Evolutionary conservation across 768 basidiomycete species (phyloP), one percentile per base, ranked within the genome.

Genomic region (Lentinus tigrinus): DNA sequence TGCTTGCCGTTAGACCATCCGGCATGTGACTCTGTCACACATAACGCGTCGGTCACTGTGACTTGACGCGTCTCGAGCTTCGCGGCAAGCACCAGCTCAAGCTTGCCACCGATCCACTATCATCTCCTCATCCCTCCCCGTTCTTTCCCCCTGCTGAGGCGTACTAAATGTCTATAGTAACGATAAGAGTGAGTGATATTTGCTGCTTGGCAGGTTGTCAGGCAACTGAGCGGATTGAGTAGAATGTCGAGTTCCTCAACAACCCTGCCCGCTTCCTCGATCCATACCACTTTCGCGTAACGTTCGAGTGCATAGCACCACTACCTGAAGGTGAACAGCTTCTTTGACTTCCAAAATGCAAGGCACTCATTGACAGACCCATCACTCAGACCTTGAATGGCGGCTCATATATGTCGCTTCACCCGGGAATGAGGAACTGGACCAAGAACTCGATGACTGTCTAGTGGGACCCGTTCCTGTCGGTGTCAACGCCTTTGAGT

Each of bases 401-500:
- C 88, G 88, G 63, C 87, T 99, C 63, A 94, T 97, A 46, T 98
- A 96, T 72, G 96, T 98, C 52, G 93, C 97, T 1, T 93, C 90
- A 3, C 95, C 96, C 0, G 94, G 88, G 10, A 84, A 91, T 70
- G 91, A 93, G 67, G 87, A 90, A 39, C 89, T 89, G 48, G 97
- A 99, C 72, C 97, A 99, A 71, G 97, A 98, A 72, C 83, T 99
- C 23, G 97, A 99, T 73, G 92, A 93, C 68, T 98, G 95, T 73
- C 87, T 98, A 65, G 97, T 99, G 31, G 97, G 97, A 2, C 97
- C 97, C 3, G 91, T 99, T 24, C 97, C 97, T 14, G 80, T 88
- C n/a, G 97, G 97, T 51, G 85, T 98, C 67, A 98, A 98, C 77
- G 89, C 94, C 2, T 99, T 99, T 71, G 95, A 96, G 68, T 99